Evolutionary conservation across 2,329 filamentous ascomycete genomes (phyloP), one percentile per base, ranked within the genome.

Genomic region (Colletotrichum somersetense): DNA sequence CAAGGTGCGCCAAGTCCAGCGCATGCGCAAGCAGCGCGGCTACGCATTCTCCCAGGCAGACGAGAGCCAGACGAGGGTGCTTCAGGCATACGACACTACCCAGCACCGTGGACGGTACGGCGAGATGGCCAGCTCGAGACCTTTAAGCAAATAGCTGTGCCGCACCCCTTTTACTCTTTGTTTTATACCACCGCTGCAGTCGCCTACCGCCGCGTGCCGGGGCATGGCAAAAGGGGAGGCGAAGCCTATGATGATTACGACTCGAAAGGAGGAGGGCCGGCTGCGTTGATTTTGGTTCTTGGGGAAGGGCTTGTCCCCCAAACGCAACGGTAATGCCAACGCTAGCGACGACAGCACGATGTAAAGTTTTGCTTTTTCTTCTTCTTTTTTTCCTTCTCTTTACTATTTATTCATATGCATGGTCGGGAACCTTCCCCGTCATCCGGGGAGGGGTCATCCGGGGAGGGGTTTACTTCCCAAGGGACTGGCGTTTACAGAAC

Each of bases 21-120:
- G 96, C 75, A 99, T 98, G 96, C 94, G 96, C 80, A 99, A 99
- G 85, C 96, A 99, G 85, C 93, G 96, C 79, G 96, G 96, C 44
- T 99, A 99, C 80, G 96, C 96, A 74, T 99, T 99, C 83, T 97
- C 94, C 77, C 95, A 98, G 83, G 97, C 96, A 71, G 96, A 99
- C 80, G 96, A 99, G 83, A 94, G 92, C 77, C 96, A 98, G 84
- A 97, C 96, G 76, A 89, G 96, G 77, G 93, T 99, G 74, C 87
- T 99, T 79, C 96, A 98, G 84, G 96, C 96, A 74, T 99, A 99
- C 84, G 96, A 99, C 84, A 99, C 96, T 64, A 99, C 96, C 74
- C 92, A 93, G 81, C 91, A 94, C 80, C 89, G 96, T 85, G 96
- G 96, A 61, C 87, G 93, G 75, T 98, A 97, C 84, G 96, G 96